Base-by-base conservation (phyloP, 2,329 filamentous ascomycete genomes). In the Emergomyces pasteurianus region DNA sequence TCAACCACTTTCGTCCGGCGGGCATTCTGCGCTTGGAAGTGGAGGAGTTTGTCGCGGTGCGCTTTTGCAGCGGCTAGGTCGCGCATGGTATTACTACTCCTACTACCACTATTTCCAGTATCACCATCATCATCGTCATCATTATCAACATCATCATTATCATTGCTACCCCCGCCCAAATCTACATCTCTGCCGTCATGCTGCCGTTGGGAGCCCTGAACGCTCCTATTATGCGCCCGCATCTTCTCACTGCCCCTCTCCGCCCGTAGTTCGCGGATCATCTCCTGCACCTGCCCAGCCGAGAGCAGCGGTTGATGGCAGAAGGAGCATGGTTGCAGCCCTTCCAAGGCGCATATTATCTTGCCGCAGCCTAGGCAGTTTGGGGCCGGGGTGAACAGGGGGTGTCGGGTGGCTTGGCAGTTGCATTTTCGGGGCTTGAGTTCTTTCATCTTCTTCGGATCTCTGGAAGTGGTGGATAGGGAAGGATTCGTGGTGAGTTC, bases 361-460 rank as follows among this genome's bases (percentile, higher is more conserved):
- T 97, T 97, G 62, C 94, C 94, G 68, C 94, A 99, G 52, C 83
- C 86, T 18, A 95, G 77, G 71, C 94, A 99, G 72, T 97, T 99
- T 0, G 94, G 94, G 0, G 92, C 91, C 0, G 92, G 91, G n/a
- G 84, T 84, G 52, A 96, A 87, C 2, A 97, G 82, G 0, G 92
- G 89, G 72, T 99, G 94, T 1, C 89, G 84, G 0, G 88, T 86
- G 0, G 89, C 94, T 69, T 95, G 90, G 73, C 94, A 99, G 67
- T 88, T 88, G 74, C 94, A 99, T 67, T 73, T 77, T 60, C 85
- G 85, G n/a, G 88, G 83, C 58, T 84, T 80, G 83, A 16, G 12
- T 12, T 14, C 36, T 83, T 0, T 90, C 90, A 70, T 96, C 96
- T 1, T 92, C 96, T 1, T 92, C 96, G 59, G 88, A 88, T 18